phyloP scores from a whole-genome alignment of 768 basidiomycete species.

The Phanerodontia chrysosporium region DNA sequence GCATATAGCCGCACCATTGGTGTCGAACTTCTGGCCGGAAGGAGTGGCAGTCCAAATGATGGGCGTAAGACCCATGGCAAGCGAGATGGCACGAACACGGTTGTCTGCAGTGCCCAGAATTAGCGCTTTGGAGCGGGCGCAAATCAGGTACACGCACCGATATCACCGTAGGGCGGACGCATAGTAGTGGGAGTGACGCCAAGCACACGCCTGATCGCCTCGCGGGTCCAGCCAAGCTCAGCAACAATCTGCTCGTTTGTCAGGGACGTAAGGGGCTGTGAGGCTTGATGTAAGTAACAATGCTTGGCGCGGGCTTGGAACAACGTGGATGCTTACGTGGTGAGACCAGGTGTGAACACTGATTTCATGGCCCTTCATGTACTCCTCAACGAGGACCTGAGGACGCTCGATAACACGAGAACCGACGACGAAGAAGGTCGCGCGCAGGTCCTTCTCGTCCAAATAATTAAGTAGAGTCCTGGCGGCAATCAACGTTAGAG shows the following conservation, averaged over 20 bases:
- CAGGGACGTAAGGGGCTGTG: constrained; percentile 59
- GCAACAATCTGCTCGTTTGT: constrained; percentile 86
- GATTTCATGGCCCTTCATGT: constrained; percentile 77
- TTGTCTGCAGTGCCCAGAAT: constrained; percentile 51
- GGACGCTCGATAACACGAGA: constrained; percentile 82
- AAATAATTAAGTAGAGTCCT: constrained; percentile 75
- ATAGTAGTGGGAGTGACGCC: constrained; percentile 76
- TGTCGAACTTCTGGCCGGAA: constrained; percentile 57
- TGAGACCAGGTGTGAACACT: constrained; percentile 93
- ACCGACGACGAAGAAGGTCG: constrained; percentile 92
- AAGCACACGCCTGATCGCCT: constrained; percentile 71
- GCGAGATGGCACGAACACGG: constrained; percentile 84
- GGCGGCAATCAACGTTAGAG: neutral
- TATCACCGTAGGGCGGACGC: constrained; percentile 83
- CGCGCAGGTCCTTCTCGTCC: constrained; percentile 50
- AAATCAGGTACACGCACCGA: constrained; percentile 37
- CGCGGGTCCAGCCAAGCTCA: constrained; percentile 89
- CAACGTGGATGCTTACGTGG: constrained; percentile 35
- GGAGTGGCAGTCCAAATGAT: constrained; percentile 83
- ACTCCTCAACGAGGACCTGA: constrained; percentile 69
- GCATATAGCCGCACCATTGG: constrained; percentile 47
- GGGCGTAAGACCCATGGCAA: constrained; percentile 89
- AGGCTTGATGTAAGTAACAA: constrained; percentile 22
- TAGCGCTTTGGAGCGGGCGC: neutral
- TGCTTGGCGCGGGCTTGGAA: constrained; percentile 12